A percentile compares a stretch with the other conserved stretches of the same genome.
These are phyloP conservation scores for Magnaporthiopsis rhizophila DNA, from an alignment of 2,329 filamentous ascomycete species.

Conservation along the genomic window DNA sequence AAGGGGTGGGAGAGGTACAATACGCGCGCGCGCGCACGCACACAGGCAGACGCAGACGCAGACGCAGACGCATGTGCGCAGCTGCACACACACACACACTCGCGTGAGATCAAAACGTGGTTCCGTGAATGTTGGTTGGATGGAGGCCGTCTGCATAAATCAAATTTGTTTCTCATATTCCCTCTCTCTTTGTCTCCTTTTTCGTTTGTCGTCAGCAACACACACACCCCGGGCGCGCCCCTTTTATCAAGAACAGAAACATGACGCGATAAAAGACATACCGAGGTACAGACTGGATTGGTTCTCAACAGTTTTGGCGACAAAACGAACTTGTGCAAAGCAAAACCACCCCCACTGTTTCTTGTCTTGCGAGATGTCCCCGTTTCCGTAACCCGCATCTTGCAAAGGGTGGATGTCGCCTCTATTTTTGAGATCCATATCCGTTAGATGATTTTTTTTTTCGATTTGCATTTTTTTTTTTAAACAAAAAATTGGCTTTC, in stretches of 20 bases:
- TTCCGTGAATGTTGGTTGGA: background rate
- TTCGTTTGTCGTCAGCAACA: background rate
- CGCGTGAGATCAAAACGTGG: background rate
- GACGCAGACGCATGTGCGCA: too few relatives aligned
- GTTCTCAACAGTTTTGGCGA: too few relatives aligned
- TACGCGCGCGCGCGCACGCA: background rate
- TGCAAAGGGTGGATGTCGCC: too few relatives aligned
- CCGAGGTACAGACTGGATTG: background rate
- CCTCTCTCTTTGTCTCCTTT: background rate
- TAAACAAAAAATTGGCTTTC: background rate
- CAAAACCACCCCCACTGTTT: too few relatives aligned
- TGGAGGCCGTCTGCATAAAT: background rate
- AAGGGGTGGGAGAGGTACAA: background rate
- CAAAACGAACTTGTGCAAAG: too few relatives aligned
- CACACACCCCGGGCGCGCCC: background rate
- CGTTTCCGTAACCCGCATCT: too few relatives aligned
- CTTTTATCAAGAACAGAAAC: background rate
- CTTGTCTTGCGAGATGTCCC: too few relatives aligned
- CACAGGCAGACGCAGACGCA: too few relatives aligned
- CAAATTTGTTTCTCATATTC: background rate
- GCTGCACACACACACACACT: background rate
- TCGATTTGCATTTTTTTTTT: background rate
- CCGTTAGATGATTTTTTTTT: background rate
- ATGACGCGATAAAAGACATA: background rate
- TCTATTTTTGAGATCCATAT: too few relatives aligned